Evolutionary conservation across 2,329 filamentous ascomycete species (phyloP).

Genomic region (Cryphonectria carpinicola): DNA sequence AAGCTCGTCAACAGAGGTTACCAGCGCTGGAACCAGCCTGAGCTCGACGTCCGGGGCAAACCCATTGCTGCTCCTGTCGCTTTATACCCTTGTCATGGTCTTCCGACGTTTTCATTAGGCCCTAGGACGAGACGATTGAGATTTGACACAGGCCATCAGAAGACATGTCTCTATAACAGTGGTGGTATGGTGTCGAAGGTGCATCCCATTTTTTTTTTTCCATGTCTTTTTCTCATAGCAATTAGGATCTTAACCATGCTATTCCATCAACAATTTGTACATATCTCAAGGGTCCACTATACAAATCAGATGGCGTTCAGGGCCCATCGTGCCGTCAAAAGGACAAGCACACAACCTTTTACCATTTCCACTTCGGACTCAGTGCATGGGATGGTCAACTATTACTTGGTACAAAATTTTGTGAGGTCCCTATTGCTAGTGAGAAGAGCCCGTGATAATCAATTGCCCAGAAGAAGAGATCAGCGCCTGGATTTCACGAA

Average conservation of each 20-base stretch:
- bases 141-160: not conserved
- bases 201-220: not conserved
- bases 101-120: not conserved
- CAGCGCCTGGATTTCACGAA: too few relatives aligned
- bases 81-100: not conserved
- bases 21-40: not conserved
- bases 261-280: not conserved
- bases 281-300: not conserved
- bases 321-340: not conserved
- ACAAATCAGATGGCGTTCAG: not conserved
- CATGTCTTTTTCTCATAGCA: not conserved
- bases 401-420: too few relatives aligned
- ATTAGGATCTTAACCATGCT: not conserved
- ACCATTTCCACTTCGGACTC: too few relatives aligned
- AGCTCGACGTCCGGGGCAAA: not conserved
- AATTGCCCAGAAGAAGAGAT: too few relatives aligned
- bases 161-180: not conserved
- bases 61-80: conserved; percentile 2
- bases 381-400: too few relatives aligned
- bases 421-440: too few relatives aligned
- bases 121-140: not conserved
- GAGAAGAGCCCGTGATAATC: too few relatives aligned
- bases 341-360: too few relatives aligned
- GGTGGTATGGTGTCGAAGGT: not conserved
- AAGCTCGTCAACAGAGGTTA: not conserved